Evolutionary conservation across 768 basidiomycete species (phyloP).

Genomic region (Tulasnella sp.): DNA sequence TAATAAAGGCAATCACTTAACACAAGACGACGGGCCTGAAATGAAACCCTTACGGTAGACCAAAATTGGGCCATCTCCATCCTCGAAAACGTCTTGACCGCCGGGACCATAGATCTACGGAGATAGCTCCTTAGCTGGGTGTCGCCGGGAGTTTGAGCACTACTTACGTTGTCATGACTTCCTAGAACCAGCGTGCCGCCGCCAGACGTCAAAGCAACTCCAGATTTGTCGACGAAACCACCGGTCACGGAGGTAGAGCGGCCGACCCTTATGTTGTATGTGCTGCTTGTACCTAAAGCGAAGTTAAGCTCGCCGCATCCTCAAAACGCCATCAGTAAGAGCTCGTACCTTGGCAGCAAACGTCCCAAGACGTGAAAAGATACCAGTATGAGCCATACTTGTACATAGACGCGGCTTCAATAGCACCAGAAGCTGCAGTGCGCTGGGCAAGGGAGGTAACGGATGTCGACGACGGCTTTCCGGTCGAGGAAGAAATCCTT

Average conservation of each 20-base stretch:
- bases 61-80: slow-evolving; percentile 35
- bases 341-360: slow-evolving; percentile 37
- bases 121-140: slow-evolving; percentile 21
- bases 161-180: not conserved
- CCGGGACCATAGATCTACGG: slow-evolving; percentile 38
- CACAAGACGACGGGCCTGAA: not conserved
- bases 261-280: slow-evolving; percentile 50
- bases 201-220: slow-evolving; percentile 36
- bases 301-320: not conserved
- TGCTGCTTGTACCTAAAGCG: slow-evolving; percentile 27
- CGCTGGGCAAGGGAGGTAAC: slow-evolving; percentile 38
- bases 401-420: slow-evolving; percentile 40
- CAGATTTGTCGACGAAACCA: slow-evolving; percentile 36
- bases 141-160: not conserved
- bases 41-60: slow-evolving; percentile 34
- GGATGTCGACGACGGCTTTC: slow-evolving; percentile 30
- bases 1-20: slow-evolving; percentile 15
- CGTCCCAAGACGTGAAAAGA: slow-evolving; percentile 46
- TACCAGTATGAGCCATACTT: slow-evolving; percentile 39
- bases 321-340: not conserved
- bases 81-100: slow-evolving; percentile 37
- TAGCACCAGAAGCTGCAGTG: slow-evolving; percentile 33
- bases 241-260: slow-evolving; percentile 33
- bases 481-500: slow-evolving; percentile 32
- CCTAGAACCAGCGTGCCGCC: slow-evolving; percentile 34